Conservation (phyloP, 208 protist genomes). For the Vickermania ingenoplastis region DNA sequence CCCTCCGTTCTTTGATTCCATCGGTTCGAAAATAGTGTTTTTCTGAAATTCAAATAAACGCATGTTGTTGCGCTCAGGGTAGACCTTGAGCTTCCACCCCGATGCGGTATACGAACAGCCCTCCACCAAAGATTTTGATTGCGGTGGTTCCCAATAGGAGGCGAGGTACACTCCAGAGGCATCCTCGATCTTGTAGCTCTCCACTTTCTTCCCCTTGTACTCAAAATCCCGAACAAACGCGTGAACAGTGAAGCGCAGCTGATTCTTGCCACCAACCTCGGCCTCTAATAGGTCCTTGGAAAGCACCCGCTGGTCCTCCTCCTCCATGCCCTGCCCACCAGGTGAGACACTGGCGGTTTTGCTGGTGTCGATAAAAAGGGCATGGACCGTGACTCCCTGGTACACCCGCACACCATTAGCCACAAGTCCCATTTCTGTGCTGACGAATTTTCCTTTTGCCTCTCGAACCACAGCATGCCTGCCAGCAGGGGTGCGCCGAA, state of each 20-base stretch:
- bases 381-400: constrained; percentile 42
- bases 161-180: constrained; percentile 55
- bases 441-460: constrained; percentile 57
- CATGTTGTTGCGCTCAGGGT: constrained; percentile 37
- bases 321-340: background rate
- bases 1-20: background rate
- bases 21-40: background rate
- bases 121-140: constrained; percentile 7
- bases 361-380: constrained; percentile 53
- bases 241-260: constrained; percentile 41
- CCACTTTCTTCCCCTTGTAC: constrained; percentile 45
- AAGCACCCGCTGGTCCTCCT: background rate
- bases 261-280: constrained; percentile 8
- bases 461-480: constrained; percentile 41
- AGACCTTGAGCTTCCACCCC: constrained; percentile 37
- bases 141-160: constrained; percentile 41
- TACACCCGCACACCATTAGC: constrained; percentile 59
- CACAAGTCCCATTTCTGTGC: constrained; percentile 30
- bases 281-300: constrained; percentile 10
- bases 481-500: constrained; percentile 9
- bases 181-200: constrained; percentile 76
- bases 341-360: constrained; percentile 5
- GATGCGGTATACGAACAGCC: constrained; percentile 49
- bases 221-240: constrained; percentile 51
- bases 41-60: constrained; percentile 52